Conservation (phyloP, 116 monocot species). For the Dioscorea cayenensis region DNA sequence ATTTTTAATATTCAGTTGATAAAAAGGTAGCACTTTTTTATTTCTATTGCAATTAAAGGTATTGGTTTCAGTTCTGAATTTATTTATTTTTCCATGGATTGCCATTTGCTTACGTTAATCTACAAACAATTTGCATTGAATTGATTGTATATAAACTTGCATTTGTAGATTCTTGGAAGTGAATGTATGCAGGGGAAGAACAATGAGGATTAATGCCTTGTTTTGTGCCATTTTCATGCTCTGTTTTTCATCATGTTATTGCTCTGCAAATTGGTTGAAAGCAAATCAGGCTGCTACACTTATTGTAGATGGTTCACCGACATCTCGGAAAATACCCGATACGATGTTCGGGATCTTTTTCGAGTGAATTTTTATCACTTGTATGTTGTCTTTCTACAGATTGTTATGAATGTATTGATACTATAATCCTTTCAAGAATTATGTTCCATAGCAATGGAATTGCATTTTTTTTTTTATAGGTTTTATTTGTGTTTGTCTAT, state of each 20-base stretch:
- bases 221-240: conserved; percentile 32
- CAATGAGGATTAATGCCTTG: conserved; percentile 5
- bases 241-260: conserved; percentile 17
- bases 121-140: too few relatives aligned
- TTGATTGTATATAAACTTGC: not conserved
- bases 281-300: conserved; percentile 36
- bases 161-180: not conserved
- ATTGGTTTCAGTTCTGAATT: too few relatives aligned
- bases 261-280: conserved; percentile 28
- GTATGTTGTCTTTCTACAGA: not conserved
- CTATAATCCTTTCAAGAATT: too few relatives aligned
- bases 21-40: too few relatives aligned
- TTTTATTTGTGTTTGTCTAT: too few relatives aligned
- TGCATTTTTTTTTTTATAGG: too few relatives aligned
- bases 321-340: conserved; percentile 51
- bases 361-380: conserved; percentile 43
- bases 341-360: conserved; percentile 92
- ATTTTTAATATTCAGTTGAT: too few relatives aligned
- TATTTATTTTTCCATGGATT: too few relatives aligned
- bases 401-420: too few relatives aligned
- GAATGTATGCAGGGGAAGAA: not conserved
- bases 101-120: too few relatives aligned
- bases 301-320: conserved; percentile 60
- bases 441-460: too few relatives aligned
- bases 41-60: too few relatives aligned